Evolutionary conservation across 169 alveolate genomes (phyloP).

Genomic region (Eimeria zaria): DNA sequence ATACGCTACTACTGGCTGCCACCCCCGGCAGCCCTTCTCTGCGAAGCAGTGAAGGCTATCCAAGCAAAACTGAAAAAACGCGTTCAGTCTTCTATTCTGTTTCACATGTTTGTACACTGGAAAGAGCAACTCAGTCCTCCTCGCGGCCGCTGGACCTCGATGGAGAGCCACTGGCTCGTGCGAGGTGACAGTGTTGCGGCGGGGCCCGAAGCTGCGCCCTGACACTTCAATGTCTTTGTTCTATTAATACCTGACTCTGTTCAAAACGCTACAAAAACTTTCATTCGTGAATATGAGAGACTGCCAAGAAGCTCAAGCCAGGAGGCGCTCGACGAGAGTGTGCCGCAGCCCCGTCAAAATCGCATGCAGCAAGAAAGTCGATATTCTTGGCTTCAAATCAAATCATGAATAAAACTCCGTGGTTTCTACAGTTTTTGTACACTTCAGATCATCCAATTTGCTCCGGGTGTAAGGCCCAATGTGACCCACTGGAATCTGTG

Average conservation of each 20-base stretch:
- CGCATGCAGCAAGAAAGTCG: constrained; percentile 48
- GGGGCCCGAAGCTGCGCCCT: constrained; percentile 22
- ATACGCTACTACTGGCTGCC: not conserved
- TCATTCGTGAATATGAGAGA: not conserved
- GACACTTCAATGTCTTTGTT: constrained; percentile 30
- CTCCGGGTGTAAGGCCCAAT: not conserved
- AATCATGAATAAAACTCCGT: not conserved
- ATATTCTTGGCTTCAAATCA: not conserved
- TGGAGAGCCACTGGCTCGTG: constrained; percentile 56
- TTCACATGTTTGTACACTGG: not conserved
- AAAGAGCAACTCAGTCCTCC: not conserved
- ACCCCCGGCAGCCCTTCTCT: not conserved
- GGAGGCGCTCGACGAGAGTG: constrained; percentile 33
- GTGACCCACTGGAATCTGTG: not conserved
- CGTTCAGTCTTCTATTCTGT: not conserved
- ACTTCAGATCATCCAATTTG: not conserved
- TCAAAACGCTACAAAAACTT: not conserved
- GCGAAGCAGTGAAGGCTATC: not conserved
- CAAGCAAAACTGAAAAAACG: not conserved
- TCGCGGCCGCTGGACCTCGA: constrained; percentile 51
- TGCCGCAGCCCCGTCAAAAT: constrained; percentile 67
- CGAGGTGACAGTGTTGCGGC: not conserved
- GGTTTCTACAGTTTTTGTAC: not conserved
- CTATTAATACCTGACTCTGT: not conserved
- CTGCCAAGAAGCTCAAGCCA: not conserved